Base-by-base conservation (phyloP, 2,329 filamentous ascomycete genomes). In the Neonectria sp. region DNA sequence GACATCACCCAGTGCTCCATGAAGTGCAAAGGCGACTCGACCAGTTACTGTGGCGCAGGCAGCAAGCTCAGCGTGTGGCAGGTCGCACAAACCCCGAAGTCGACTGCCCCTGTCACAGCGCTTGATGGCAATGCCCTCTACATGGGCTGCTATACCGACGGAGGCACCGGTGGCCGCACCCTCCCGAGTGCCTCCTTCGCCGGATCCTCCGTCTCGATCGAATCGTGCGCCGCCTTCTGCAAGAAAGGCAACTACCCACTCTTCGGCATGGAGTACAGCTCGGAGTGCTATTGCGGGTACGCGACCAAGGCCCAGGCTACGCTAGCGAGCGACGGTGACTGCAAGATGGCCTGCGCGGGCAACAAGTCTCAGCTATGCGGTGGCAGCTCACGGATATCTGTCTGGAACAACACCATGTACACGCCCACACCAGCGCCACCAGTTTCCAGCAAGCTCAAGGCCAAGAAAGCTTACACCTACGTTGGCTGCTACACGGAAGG, bases 1-100 rank as follows among this genome's bases (percentile, higher is more conserved):
- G 71, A 75, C 24, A 69, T 73, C 40, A 67, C 55, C 3, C 72
- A 76, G 59, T 76, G 74, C 52, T 74, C 66, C 2, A 73, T 76
- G 70, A 70, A 75, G 40, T 76, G 74, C 60, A 74, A 63, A n/a
- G 74, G 74, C 9, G 63, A 76, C 31, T 51, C 68, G 8, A 62
- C 65, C 8, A 75, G 71, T 8, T 76, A 72, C 55, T 76, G 74
- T 29, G 74, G 74, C 9, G 74, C 69, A 1, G 74, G 74, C 3
- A 70, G 67, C 46, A 69, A 58, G 37, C 33, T 76, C 46, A 74
- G 72, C 48, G 68, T 74, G 15, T 74, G 72, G 72, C 68, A 71
- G 52, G 46, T 74, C 51, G 60, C 68, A 4, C 68, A 66, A 13
- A 21, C 70, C 0, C 55, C 71, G 9, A 64, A 73, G n/a, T 51